Conservation (phyloP, 2,329 filamentous ascomycete species). For the Stagonosporopsis rhizophila region DNA sequence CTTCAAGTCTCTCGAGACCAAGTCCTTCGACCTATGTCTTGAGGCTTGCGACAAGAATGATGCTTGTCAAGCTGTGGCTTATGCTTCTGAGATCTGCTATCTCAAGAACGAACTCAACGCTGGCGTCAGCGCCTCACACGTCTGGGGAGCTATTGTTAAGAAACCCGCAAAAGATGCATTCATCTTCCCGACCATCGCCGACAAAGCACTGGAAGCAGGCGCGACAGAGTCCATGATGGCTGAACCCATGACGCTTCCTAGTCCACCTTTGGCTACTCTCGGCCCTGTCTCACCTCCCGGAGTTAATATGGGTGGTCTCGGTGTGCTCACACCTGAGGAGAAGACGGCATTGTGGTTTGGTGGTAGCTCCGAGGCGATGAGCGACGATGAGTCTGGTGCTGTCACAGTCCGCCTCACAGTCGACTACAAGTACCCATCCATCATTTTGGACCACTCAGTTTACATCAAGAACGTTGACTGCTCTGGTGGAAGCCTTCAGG, state of each 20-base stretch:
- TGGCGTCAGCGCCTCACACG: not conserved
- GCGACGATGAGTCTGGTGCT: constrained; percentile 13
- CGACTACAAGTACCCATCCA: constrained; percentile 16
- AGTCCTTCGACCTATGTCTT: constrained; percentile 12
- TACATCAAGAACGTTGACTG: constrained; percentile 17
- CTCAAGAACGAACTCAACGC: constrained; percentile 16
- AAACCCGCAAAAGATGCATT: constrained; percentile 13
- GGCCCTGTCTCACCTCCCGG: constrained; percentile 11
- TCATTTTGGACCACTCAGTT: constrained; percentile 12
- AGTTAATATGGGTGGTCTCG: constrained; percentile 15
- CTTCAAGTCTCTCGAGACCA: constrained; percentile 11
- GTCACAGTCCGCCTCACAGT: constrained; percentile 13
- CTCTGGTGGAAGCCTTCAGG: constrained; percentile 9
- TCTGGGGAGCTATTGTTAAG: constrained; percentile 14
- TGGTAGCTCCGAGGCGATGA: constrained; percentile 10
- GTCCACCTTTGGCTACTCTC: constrained; percentile 9
- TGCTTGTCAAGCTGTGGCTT: constrained; percentile 12
- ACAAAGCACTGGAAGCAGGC: constrained; percentile 5
- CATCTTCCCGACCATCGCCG: constrained; percentile 1
- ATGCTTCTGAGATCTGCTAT: constrained; percentile 11
- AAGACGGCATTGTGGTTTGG: constrained; percentile 13
- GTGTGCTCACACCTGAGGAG: constrained; percentile 8
- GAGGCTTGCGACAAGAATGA: constrained; percentile 14
- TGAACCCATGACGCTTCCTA: constrained; percentile 13
- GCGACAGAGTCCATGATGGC: constrained; percentile 12